Percentiles rank a stretch among this genome's conserved stretches.
phyloP scores from a whole-genome alignment of 83 land plant species.

The Larix sibirica region DNA sequence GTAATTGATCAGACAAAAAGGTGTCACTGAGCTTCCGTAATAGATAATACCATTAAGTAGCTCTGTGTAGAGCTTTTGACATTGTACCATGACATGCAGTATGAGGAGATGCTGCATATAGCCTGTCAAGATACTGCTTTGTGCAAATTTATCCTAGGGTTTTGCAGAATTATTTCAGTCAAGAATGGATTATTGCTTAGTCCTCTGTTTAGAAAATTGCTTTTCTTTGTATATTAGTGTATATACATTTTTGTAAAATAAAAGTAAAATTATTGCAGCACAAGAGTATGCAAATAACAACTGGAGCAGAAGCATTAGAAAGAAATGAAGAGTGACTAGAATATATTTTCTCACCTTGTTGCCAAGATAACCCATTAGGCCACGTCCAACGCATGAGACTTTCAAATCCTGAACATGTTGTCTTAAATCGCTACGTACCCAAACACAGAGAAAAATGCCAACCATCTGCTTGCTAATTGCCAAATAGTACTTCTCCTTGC shows the following conservation, averaged over 20 bases:
- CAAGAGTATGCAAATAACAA: neutral
- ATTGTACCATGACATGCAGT: neutral
- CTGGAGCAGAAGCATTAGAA: neutral
- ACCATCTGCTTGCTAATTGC: constrained; percentile 93
- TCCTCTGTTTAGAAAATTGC: neutral
- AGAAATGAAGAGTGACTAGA: neutral
- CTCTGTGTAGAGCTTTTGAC: neutral
- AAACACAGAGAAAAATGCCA: constrained; percentile 64
- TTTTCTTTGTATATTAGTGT: neutral
- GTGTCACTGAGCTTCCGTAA: neutral
- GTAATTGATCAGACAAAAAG: neutral
- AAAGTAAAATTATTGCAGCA: neutral
- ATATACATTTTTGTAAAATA: neutral
- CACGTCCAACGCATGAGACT: constrained; percentile 66
- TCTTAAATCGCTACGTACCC: constrained; percentile 48
- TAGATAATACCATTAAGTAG: neutral
- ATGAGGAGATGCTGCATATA: neutral
- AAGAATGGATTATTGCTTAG: neutral
- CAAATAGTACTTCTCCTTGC: constrained; percentile 28
- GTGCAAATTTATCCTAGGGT: too few species aligned
- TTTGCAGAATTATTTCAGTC: neutral
- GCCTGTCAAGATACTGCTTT: neutral
- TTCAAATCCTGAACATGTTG: constrained; percentile 43
- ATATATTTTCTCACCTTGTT: constrained; percentile 50
- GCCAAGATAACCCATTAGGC: constrained; percentile 65